Percentiles rank a stretch among this genome's conserved stretches.
Conservation (phyloP, 192 early-diverging fungal species). For the Entomortierella parvispora region DNA sequence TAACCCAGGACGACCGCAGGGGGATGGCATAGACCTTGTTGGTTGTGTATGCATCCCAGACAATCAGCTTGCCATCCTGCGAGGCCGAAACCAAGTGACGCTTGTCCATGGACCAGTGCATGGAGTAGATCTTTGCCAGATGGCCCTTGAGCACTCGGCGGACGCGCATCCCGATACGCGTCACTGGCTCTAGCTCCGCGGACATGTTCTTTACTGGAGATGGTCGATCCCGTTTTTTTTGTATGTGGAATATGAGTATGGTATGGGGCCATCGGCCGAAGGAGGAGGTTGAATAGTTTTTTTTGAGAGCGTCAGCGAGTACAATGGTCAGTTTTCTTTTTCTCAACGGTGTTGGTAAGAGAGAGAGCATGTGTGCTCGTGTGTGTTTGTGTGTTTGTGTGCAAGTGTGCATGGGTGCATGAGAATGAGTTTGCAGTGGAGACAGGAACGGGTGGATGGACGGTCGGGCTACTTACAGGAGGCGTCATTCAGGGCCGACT, state of each 20-base stretch:
- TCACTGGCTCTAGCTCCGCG: conserved; percentile 88
- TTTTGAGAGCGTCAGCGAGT: not conserved
- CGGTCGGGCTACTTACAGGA: conserved; percentile 84
- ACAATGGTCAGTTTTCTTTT: not conserved
- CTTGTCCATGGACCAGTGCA: conserved; percentile 99
- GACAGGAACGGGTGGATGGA: not conserved
- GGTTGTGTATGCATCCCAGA: conserved; percentile 98
- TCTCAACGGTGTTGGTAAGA: not conserved
- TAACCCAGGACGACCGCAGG: conserved; percentile 98
- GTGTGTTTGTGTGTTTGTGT: not conserved
- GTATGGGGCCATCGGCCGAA: too few species aligned
- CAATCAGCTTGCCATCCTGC: conserved; percentile 99
- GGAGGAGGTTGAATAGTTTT: not conserved
- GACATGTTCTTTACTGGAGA: conserved; percentile 86
- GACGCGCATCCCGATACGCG: conserved; percentile 94
- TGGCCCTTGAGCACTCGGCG: conserved; percentile 98
- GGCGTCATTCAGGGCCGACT: conserved; percentile 94
- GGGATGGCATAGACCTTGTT: conserved; percentile 99
- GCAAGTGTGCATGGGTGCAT: too few species aligned
- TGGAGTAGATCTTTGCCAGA: conserved; percentile 98
- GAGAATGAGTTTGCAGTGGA: too few species aligned
- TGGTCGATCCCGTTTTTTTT: not conserved
- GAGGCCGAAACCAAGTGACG: conserved; percentile 97
- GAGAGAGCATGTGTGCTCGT: not conserved
- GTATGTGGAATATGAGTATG: too few species aligned